Percentiles rank a stretch among this genome's conserved stretches.
Conservation (phyloP, 2,329 filamentous ascomycete species). For the Tolypocladium paradoxum region DNA sequence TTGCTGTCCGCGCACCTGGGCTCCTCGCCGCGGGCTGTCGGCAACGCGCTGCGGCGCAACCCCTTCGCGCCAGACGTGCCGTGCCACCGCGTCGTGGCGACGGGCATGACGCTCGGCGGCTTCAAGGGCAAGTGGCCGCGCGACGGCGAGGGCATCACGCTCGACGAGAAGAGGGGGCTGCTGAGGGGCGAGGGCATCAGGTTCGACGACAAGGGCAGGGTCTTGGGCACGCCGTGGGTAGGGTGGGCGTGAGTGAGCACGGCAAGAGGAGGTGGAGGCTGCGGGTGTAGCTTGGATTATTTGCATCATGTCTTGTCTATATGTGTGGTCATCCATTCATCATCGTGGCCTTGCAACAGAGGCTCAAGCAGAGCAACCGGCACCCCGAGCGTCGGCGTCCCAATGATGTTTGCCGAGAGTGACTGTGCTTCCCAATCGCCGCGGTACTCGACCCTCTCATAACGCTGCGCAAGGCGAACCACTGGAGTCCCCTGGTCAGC, state of each 20-base stretch:
- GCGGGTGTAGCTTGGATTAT: background rate
- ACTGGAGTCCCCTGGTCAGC: constrained; percentile 15
- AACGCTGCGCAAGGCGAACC: constrained; percentile 47
- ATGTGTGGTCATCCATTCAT: background rate
- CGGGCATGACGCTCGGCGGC: constrained; percentile 58
- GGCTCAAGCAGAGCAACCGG: constrained; percentile 26
- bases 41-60: constrained; percentile 66
- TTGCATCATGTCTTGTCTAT: background rate
- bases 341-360: background rate
- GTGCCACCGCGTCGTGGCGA: constrained; percentile 71
- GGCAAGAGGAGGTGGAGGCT: background rate
- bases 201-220: constrained; percentile 48
- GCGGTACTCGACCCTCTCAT: constrained; percentile 39
- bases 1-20: constrained; percentile 55
- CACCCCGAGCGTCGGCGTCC: constrained; percentile 30
- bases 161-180: constrained; percentile 52
- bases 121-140: constrained; percentile 59
- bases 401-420: constrained; percentile 32
- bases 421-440: constrained; percentile 32
- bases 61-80: constrained; percentile 76
- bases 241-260: constrained; percentile 21
- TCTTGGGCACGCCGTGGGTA: constrained; percentile 46
- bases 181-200: constrained; percentile 53
- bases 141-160: constrained; percentile 49
- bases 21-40: constrained; percentile 66